Conservation (phyloP, 1,284 basidiomycete species). For the Phlebopus sp. region DNA sequence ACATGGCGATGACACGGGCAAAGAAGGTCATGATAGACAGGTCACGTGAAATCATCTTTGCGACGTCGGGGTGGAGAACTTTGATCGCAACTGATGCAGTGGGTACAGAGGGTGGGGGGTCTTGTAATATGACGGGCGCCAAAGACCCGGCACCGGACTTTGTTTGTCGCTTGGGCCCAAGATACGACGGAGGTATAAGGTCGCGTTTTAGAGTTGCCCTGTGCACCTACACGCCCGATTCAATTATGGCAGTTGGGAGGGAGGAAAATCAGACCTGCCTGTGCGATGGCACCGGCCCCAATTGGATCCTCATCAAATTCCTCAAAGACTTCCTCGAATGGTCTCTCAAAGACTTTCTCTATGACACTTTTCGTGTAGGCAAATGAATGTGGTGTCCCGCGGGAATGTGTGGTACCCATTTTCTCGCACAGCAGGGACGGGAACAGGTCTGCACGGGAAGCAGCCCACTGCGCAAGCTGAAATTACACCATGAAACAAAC, state of each 20-base stretch:
- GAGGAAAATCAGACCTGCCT: constrained; percentile 51
- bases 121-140: constrained; percentile 53
- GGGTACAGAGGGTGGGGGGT: constrained; percentile 65
- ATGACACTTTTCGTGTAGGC: constrained; percentile 82
- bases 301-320: constrained; percentile 87
- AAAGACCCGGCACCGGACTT: constrained; percentile 48
- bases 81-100: constrained; percentile 93
- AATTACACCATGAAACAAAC: constrained; percentile 10
- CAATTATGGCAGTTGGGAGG: neutral
- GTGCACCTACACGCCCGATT: constrained; percentile 61
- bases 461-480: constrained; percentile 97
- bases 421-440: constrained; percentile 87
- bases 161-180: constrained; percentile 59
- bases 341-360: constrained; percentile 78
- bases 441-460: constrained; percentile 92
- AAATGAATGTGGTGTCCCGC: constrained; percentile 82
- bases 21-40: constrained; percentile 95
- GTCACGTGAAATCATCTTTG: constrained; percentile 83
- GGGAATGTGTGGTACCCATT: constrained; percentile 88
- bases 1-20: constrained; percentile 71
- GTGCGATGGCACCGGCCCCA: constrained; percentile 97
- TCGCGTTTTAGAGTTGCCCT: constrained; percentile 81
- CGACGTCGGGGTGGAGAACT: constrained; percentile 86
- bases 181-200: constrained; percentile 79
- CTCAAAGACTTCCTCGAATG: constrained; percentile 90